Evolutionary conservation across 306 rosid species (phyloP), one percentile per base, ranked within the genome.

Genomic region (Sechiopsis laciniata): DNA sequence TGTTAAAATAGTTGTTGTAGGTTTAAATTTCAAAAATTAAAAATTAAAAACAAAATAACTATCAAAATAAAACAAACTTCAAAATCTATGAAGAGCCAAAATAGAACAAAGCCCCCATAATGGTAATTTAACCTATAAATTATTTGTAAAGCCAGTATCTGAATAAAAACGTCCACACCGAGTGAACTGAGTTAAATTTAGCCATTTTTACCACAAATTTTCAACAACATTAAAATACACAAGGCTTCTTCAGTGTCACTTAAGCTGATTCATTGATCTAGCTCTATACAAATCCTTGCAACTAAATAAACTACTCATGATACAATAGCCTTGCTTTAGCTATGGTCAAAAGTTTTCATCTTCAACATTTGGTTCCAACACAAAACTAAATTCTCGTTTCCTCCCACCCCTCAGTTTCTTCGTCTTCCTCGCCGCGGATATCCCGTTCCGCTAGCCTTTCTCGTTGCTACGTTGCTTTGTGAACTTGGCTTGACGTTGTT

Each of bases 251-350:
- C 5, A 11, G 59, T 51, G 55, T 66, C 17, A 40, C 42, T 70
- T 70, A 70, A 70, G 60, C 59, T 70, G 74, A 70, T 52, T 51
- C 74, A 51, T 24, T 52, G 13, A 70, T 70, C 59, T 70, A 51
- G 74, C 74, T 70, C 74, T 70, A 52, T 70, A 51, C 74, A 70
- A 9, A 51, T 24, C 74, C 74, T 5, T 69, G 51, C 70, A 64
- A 24, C 59, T 70, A 70, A 22, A 20, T 17, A 16, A 51, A 70
- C 58, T 69, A 69, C 74, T 51, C 6, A 69, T 69, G 15, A 50
- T 69, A 70, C 60, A 70, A 70, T 2, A 29, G 22, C 59, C 74
- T 70, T 26, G 46, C 24, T 52, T 50, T 7, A 69, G 73, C 56
- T 22, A 50, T 69, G 45, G 42, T 69, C 73, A 69, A 50, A 69